Conservation (phyloP, 352 stramenopile species). For the Phytophthora macrochlamydospora region DNA sequence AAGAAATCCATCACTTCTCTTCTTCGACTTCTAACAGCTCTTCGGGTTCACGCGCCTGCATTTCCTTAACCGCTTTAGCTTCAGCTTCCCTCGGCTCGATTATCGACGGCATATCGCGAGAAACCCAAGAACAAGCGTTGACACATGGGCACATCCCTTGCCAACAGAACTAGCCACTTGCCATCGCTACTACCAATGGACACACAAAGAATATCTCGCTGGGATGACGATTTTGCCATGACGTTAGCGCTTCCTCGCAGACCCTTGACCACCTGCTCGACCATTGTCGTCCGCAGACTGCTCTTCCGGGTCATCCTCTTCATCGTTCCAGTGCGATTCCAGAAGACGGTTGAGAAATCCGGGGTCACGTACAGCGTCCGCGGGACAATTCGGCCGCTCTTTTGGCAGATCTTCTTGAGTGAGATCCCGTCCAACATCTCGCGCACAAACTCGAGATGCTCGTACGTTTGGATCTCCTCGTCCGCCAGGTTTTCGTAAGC, state of each 20-base stretch:
- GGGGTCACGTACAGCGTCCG: slow-evolving; percentile 61
- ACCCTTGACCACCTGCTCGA: slow-evolving; percentile 57
- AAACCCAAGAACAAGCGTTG: slow-evolving; percentile 63
- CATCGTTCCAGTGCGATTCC: slow-evolving; percentile 56
- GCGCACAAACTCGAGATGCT: slow-evolving; percentile 77
- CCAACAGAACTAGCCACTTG: slow-evolving; percentile 58
- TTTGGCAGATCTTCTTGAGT: slow-evolving; percentile 72
- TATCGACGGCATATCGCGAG: slow-evolving; percentile 50
- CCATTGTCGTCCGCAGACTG: slow-evolving; percentile 43
- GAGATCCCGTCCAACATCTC: slow-evolving; percentile 60
- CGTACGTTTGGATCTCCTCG: slow-evolving; percentile 67
- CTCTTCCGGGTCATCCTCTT: slow-evolving; percentile 55
- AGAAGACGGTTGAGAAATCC: slow-evolving; percentile 56
- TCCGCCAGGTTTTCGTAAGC: slow-evolving; percentile 67
- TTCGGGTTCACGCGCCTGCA: not conserved
- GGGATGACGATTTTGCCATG: slow-evolving; percentile 3
- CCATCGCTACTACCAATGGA: slow-evolving; percentile 52
- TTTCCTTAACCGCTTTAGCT: slow-evolving; percentile 6
- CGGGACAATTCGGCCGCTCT: slow-evolving; percentile 61
- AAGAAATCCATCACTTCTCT: not conserved
- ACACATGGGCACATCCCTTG: slow-evolving; percentile 47
- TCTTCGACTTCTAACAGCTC: not conserved
- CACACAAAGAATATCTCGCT: slow-evolving; percentile 39
- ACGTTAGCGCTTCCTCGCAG: slow-evolving; percentile 38
- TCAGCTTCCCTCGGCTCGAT: slow-evolving; percentile 12